Conservation (phyloP, 495 filamentous ascomycete species). For the Xylaria castorea region DNA sequence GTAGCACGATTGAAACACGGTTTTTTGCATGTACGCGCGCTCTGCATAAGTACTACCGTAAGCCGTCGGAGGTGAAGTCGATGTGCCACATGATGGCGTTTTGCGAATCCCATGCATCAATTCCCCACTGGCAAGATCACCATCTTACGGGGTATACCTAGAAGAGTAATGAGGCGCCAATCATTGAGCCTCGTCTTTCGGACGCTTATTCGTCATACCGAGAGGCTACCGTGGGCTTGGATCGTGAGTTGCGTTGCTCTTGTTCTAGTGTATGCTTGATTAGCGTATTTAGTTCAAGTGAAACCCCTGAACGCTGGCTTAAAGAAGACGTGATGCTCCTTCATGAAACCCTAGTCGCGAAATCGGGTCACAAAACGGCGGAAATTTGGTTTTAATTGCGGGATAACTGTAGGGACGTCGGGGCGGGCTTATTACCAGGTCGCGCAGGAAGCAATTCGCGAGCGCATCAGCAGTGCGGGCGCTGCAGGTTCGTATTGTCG, state of each 20-base stretch:
- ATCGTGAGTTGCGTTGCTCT: background rate
- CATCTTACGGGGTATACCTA: background rate
- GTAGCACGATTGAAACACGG: constrained; percentile 15
- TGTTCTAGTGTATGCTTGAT: background rate
- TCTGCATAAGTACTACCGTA: constrained; percentile 10
- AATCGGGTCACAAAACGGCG: background rate
- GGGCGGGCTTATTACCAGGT: background rate
- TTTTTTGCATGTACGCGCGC: background rate
- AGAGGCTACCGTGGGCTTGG: constrained; percentile 7
- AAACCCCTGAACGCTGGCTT: background rate
- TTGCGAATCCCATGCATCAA: constrained; percentile 25
- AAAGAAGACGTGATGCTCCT: background rate
- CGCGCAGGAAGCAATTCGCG: constrained; percentile 13
- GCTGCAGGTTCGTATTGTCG: constrained; percentile 8
- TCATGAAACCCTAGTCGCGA: background rate
- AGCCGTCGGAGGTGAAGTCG: constrained; percentile 1
- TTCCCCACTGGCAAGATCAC: background rate
- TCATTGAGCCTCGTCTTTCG: constrained; percentile 4
- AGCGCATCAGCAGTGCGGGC: constrained; percentile 10
- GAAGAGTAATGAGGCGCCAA: background rate
- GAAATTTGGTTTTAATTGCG: constrained; percentile 12
- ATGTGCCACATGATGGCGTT: constrained; percentile 21
- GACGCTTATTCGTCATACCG: background rate
- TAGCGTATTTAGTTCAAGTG: background rate
- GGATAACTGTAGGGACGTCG: background rate